These are phyloP conservation scores for Xylogone sp. DNA, from an alignment of 2,329 filamentous ascomycete genomes.

Conservation along the genomic window DNA sequence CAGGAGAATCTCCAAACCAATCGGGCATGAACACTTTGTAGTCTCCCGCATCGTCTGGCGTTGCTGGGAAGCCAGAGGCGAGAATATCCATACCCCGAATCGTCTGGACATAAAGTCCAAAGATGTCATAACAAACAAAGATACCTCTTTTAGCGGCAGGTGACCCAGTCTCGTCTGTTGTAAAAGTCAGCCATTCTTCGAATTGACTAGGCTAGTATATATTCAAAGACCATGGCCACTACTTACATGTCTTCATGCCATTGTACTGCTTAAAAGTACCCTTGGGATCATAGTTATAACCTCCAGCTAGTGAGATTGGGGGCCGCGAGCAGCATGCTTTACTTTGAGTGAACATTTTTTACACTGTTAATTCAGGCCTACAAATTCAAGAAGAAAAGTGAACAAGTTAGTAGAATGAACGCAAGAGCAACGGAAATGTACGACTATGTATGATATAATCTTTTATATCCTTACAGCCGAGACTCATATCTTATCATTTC, in stretches of 20 bases:
- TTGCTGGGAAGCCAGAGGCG: conserved; percentile 36
- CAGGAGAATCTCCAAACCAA: conserved; percentile 66
- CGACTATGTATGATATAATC: no score
- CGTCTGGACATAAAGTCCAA: conserved; percentile 66
- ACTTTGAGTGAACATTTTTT: conserved; percentile 12
- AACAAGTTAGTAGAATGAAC: no score
- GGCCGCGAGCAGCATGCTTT: conserved; percentile 19
- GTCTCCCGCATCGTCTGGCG: conserved; percentile 44
- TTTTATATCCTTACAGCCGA: no score
- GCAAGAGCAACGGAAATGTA: no score
- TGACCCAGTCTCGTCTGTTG: conserved; percentile 41
- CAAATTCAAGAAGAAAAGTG: no score
- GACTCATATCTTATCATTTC: no score
- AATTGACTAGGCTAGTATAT: no score
- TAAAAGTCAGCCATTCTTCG: conserved; percentile 2
- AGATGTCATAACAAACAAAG: conserved; percentile 61
- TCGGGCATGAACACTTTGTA: conserved; percentile 88
- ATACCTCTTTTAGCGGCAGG: conserved; percentile 50
- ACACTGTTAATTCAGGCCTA: no score
- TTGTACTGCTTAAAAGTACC: conserved; percentile 27
- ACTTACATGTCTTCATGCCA: conserved; percentile 29
- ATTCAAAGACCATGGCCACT: no score
- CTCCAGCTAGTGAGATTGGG: conserved; percentile 23
- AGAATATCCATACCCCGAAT: conserved; percentile 65
- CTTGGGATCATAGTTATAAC: conserved; percentile 26